Evolutionary conservation across 1,284 basidiomycete genomes (phyloP), one percentile per base, ranked within the genome.

Genomic region (Cryptococcus floricola): DNA sequence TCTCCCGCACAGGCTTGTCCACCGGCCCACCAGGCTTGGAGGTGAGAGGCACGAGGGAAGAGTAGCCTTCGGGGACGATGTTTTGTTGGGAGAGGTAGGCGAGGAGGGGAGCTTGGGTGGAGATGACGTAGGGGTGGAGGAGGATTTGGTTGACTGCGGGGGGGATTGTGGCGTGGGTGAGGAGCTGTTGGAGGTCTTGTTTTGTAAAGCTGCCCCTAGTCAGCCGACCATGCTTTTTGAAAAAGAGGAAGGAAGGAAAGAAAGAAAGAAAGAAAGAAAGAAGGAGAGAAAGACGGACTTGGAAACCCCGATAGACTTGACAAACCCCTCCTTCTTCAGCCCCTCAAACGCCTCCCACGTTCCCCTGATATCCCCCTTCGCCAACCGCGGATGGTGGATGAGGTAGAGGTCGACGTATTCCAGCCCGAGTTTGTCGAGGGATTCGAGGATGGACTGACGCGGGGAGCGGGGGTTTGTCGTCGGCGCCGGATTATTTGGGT

Each of bases 141-240:
- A 81, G 58, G 85, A 86, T 85, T 76, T 89, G 88, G 70, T 89
- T 88, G 44, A 85, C 86, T 3, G 82, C 84, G 0, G 86, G 87
- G 47, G 81, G 80, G 60, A 86, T 72, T 54, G 81, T 82, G 2
- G 83, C 83, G 2, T 79, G 75, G 50, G 80, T 79, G 37, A 87
- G 66, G 10, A 89, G 70, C 25, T 78, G 77, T 62, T 84, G 76
- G 39, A 88, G 79, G 42, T 85, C 78, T 4, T 78, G 67, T 25
- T 85, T 77, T n/a, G 75, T 72, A 68, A 85, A 88, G 75, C 72
- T 74, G 16, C 27, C 2, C 19, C 19, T 19, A 34, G 28, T n/a
- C 27, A 16, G 1, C 12, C 18, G n/a, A 43, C 9, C 28, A 19
- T 25, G 14, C 31, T 37, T 12, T 28, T n/a, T 1, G 45, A 12